Evolutionary conservation across 2,329 filamentous ascomycete species (phyloP), one percentile per base, ranked within the genome.

Genomic region (Colletotrichum caudatum): DNA sequence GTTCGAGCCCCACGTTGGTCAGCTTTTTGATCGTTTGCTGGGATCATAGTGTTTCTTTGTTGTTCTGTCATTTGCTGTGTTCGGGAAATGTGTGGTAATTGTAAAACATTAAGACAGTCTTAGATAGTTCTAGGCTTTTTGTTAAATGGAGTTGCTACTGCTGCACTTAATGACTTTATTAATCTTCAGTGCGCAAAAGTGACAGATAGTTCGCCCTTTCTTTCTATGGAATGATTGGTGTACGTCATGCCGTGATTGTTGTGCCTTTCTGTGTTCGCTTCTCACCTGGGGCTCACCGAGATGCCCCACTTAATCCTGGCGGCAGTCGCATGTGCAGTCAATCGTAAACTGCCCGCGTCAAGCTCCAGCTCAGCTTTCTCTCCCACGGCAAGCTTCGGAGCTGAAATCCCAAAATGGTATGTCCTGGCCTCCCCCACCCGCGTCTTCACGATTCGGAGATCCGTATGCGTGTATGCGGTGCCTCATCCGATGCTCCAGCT

Each of bases 1-100:
- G 69, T 72, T 72, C 69, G 69, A 72, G 69, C 66, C 69, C 69
- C 69, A 54, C 69, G 69, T 72, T 69, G 69, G 69, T 72, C 69
- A 72, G 1, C 20, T 71, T 71, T 44, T 66, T 37, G 39, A 2
- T 35, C 4, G 2, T 16, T 26, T n/a, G n/a, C 11, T 39, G 18
- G 1, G 2, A 14, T 8, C 6, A 11, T 29, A 1, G 8, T 44
- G 16, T 44, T 16, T 18, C 18, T 44, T 8, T 5, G 16, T 14
- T 44, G 4, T 44, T 44, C 41, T 44, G 18, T 20, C 8, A 16
- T 18, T 41, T 41, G 14, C 9, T 44, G 6, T 44, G 1, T 20
- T 12, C 8, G 1, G 7, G 16, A 20, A 18, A 44, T 7, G 41
- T 46, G 18, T 44, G 2, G 41, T 11, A 5, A 8, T 20, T 44